A percentile compares a stretch with the other conserved stretches of the same genome.
phyloP scores from a whole-genome alignment of 495 filamentous ascomycete genomes.

The Cladorrhinum samala region DNA sequence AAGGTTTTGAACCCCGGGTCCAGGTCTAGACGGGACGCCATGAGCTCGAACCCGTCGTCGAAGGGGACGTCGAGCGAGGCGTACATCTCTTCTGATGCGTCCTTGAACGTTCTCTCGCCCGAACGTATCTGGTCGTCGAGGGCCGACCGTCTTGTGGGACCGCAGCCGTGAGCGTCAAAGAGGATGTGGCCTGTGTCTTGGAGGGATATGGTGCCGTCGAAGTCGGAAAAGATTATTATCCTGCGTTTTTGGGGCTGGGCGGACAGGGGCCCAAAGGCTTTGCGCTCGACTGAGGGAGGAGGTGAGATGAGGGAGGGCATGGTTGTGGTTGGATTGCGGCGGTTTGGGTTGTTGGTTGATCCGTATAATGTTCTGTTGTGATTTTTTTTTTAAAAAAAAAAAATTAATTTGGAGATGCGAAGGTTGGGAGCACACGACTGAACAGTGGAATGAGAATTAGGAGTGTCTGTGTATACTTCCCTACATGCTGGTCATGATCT shows the following conservation, averaged over 20 bases:
- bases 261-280: not conserved
- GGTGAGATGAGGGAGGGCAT: not conserved
- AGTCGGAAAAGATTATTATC: slow-evolving; percentile 56
- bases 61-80: slow-evolving; percentile 62
- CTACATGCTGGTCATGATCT: too few relatives aligned
- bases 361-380: not conserved
- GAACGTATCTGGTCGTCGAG: slow-evolving; percentile 63
- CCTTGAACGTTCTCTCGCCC: slow-evolving; percentile 62
- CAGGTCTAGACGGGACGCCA: slow-evolving; percentile 58
- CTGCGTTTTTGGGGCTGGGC: slow-evolving; percentile 34
- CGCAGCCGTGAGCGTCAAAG: slow-evolving; percentile 63
- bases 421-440: too few relatives aligned
- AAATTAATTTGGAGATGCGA: too few relatives aligned
- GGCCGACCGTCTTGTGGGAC: slow-evolving; percentile 45
- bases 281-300: slow-evolving; percentile 21
- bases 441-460: too few relatives aligned
- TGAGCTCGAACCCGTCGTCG: slow-evolving; percentile 66
- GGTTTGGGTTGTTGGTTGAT: not conserved
- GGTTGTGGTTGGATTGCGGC: not conserved
- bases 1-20: slow-evolving; percentile 62
- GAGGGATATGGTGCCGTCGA: slow-evolving; percentile 75
- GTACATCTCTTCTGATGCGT: slow-evolving; percentile 77
- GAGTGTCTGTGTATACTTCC: too few relatives aligned
- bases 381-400: not conserved
- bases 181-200: slow-evolving; percentile 73